Evolutionary conservation across 768 basidiomycete species (phyloP).

Genomic region (Clavaria fumosa): DNA sequence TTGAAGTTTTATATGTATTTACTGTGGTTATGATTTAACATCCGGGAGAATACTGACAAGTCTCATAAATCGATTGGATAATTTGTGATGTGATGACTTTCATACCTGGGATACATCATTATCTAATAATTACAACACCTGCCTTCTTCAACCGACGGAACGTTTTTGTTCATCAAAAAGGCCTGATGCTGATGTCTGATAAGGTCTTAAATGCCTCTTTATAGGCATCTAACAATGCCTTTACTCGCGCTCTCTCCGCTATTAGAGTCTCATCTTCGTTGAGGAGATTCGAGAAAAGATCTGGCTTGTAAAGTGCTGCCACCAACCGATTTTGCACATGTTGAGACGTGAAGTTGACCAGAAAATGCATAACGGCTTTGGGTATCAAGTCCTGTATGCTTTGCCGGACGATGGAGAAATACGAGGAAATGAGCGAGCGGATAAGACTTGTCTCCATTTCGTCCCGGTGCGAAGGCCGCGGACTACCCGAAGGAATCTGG

Average conservation of each 20-base stretch:
- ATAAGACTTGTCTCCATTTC: slow-evolving; percentile 96
- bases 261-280: slow-evolving; percentile 94
- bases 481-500: slow-evolving; percentile 47
- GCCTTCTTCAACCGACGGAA: too few relatives aligned
- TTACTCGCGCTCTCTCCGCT: slow-evolving; percentile 84
- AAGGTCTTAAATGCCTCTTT: slow-evolving; percentile 84
- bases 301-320: slow-evolving; percentile 88
- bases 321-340: slow-evolving; percentile 95
- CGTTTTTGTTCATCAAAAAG: too few relatives aligned
- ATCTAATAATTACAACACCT: too few relatives aligned
- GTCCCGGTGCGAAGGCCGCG: slow-evolving; percentile 62
- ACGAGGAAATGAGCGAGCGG: slow-evolving; percentile 85
- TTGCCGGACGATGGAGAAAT: slow-evolving; percentile 92
- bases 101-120: too few relatives aligned
- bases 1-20: too few relatives aligned
- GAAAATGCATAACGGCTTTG: slow-evolving; percentile 96
- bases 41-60: too few relatives aligned
- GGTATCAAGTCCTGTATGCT: slow-evolving; percentile 95
- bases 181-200: slow-evolving; percentile 68
- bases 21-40: too few relatives aligned
- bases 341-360: slow-evolving; percentile 94
- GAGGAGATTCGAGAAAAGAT: slow-evolving; percentile 77
- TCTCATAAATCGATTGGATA: too few relatives aligned
- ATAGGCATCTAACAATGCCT: slow-evolving; percentile 90
- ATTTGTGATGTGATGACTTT: too few relatives aligned